Conservation (phyloP, 2,329 filamentous ascomycete genomes). For the Aspergillus uvarum region DNA sequence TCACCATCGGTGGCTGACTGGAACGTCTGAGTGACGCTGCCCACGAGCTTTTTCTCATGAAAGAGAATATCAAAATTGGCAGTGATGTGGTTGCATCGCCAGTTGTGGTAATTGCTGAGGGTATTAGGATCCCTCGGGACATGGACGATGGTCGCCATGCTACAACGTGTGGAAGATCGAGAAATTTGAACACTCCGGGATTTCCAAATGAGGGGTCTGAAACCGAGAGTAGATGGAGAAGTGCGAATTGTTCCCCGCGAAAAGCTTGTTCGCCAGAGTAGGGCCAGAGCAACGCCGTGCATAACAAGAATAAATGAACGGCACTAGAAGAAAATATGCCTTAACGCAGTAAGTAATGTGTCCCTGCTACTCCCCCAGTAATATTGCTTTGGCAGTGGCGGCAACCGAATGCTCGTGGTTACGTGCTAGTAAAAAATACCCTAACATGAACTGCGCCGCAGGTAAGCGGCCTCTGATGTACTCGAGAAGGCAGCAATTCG, state of each 20-base stretch:
- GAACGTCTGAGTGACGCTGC: conserved; percentile 73
- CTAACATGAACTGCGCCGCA: too few relatives aligned
- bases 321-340: not conserved
- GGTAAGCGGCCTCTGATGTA: too few relatives aligned
- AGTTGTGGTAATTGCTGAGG: conserved; percentile 85
- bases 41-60: conserved; percentile 70
- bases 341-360: not conserved
- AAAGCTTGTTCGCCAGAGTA: conserved; percentile 8
- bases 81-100: conserved; percentile 78
- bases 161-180: conserved; percentile 25
- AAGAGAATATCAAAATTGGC: conserved; percentile 84
- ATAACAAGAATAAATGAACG: conserved; percentile 1
- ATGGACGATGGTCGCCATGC: conserved; percentile 43
- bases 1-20: conserved; percentile 72
- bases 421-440: too few relatives aligned
- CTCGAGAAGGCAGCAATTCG: too few relatives aligned
- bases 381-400: not conserved
- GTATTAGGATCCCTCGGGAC: conserved; percentile 79
- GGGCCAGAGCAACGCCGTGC: not conserved
- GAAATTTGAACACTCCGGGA: conserved; percentile 6
- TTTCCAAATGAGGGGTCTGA: conserved; percentile 7
- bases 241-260: conserved; percentile 4
- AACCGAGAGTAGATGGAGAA: not conserved
- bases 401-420: too few relatives aligned
- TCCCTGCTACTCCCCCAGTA: not conserved